Conservation (phyloP, 371 early-diverging fungal species). For the Mortierella sp. region DNA sequence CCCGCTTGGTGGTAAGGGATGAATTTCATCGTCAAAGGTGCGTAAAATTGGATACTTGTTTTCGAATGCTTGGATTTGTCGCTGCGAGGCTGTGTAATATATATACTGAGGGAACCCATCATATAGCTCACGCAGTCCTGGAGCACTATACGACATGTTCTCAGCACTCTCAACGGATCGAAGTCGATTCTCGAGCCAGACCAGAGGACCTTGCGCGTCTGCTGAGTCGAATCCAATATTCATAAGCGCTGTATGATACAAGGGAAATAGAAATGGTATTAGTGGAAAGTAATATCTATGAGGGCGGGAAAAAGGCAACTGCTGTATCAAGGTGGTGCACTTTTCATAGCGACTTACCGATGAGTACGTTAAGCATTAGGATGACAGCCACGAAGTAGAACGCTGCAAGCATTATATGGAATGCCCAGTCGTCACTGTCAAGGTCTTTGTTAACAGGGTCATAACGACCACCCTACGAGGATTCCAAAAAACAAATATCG, state of each 20-base stretch:
- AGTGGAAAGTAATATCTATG: no score
- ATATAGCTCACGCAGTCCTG: slow-evolving; percentile 13
- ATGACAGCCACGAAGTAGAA: slow-evolving; percentile 11
- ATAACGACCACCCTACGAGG: slow-evolving; percentile 8
- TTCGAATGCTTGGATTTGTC: slow-evolving; percentile 11
- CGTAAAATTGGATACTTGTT: slow-evolving; percentile 12
- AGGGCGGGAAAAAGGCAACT: no score
- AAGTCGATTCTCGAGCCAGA: slow-evolving; percentile 25
- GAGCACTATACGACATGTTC: slow-evolving; percentile 12
- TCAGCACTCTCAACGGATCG: slow-evolving; percentile 18
- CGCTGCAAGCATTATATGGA: slow-evolving; percentile 9
- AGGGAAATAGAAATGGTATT: not conserved
- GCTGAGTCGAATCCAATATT: slow-evolving; percentile 16
- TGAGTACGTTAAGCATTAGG: slow-evolving; percentile 16
- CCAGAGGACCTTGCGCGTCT: slow-evolving; percentile 8
- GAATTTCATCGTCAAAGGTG: not conserved
- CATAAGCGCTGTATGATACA: slow-evolving; percentile 7
- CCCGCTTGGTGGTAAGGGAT: not conserved
- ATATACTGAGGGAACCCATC: slow-evolving; percentile 24
- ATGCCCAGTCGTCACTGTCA: not conserved
- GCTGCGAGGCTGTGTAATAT: slow-evolving; percentile 17
- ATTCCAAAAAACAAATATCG: not conserved
- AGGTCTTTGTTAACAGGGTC: slow-evolving; percentile 3
- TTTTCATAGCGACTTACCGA: not conserved
- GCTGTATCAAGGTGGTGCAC: not conserved